Evolutionary conservation across 1,284 basidiomycete species (phyloP).

Genomic region (Spongiforma sp.): DNA sequence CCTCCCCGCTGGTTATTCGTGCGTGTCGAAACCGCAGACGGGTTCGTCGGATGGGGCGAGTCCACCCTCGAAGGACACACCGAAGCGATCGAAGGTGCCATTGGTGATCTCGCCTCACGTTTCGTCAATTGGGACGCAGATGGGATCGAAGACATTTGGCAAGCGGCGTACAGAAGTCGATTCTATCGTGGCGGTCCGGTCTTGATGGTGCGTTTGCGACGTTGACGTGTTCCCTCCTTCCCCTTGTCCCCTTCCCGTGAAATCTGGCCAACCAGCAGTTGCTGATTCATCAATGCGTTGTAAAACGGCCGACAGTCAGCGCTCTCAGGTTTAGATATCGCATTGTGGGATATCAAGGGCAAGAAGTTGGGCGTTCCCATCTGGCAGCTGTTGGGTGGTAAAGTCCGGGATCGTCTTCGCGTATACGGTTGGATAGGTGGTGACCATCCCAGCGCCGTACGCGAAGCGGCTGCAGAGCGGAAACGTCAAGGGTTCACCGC

Average conservation of each 20-base stretch:
- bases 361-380: constrained; percentile 78
- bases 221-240: background rate
- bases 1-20: constrained; percentile 82
- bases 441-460: constrained; percentile 68
- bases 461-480: constrained; percentile 62
- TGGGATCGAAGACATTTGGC: constrained; percentile 76
- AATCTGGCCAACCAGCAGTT: background rate
- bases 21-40: constrained; percentile 70
- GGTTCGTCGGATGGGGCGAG: constrained; percentile 75
- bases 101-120: constrained; percentile 62
- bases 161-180: constrained; percentile 65
- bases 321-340: constrained; percentile 59
- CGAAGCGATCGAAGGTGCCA: constrained; percentile 78
- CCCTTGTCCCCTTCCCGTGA: background rate
- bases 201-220: constrained; percentile 52
- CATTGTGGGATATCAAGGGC: constrained; percentile 79
- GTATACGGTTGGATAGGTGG: constrained; percentile 80
- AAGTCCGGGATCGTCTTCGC: constrained; percentile 62
- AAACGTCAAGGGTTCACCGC: constrained; percentile 77
- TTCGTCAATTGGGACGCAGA: constrained; percentile 74
- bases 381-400: constrained; percentile 78
- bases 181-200: constrained; percentile 81
- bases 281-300: constrained; percentile 3
- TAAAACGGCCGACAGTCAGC: constrained; percentile 42
- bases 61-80: constrained; percentile 74